phyloP scores from a whole-genome alignment of 129 eudicot genomes.

The Pulicaria dysenterica region DNA sequence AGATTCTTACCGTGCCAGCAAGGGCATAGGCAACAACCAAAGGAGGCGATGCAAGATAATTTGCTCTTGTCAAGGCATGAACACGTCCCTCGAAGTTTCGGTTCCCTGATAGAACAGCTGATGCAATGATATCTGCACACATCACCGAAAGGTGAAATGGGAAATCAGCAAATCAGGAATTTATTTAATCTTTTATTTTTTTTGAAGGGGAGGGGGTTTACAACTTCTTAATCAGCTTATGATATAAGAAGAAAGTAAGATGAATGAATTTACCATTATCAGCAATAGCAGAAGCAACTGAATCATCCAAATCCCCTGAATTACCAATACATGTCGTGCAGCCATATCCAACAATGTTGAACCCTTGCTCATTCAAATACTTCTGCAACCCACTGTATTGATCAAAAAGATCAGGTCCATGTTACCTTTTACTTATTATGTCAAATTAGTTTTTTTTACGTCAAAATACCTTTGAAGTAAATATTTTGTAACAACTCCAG shows the following conservation, averaged over 20 bases:
- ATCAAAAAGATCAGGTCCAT: neutral
- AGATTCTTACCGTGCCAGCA: conserved; percentile 85
- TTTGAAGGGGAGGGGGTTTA: neutral
- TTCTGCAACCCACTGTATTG: conserved; percentile 76
- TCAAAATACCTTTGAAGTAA: conserved; percentile 62
- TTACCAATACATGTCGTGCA: conserved; percentile 97
- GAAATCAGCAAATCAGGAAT: neutral
- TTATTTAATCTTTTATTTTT: too few relatives aligned
- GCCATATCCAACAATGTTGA: conserved; percentile 89
- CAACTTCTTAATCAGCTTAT: conserved; percentile 2
- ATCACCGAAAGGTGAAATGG: conserved; percentile 18
- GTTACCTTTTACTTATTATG: neutral
- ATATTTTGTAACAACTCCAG: conserved; percentile 93
- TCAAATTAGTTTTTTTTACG: neutral
- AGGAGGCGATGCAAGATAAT: conserved; percentile 99
- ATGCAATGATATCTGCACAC: conserved; percentile 83
- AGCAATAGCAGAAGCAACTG: conserved; percentile 74
- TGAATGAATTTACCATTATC: conserved; percentile 60
- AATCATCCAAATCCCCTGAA: conserved; percentile 84
- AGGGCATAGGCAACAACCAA: conserved; percentile 98
- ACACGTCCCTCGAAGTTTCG: conserved; percentile 97
- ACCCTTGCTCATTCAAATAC: conserved; percentile 82
- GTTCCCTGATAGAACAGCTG: conserved; percentile 96
- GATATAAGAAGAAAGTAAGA: neutral
- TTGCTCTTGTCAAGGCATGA: conserved; percentile 93